phyloP scores from a whole-genome alignment of 129 eudicot species.

The Heracleum sosnowskyi region DNA sequence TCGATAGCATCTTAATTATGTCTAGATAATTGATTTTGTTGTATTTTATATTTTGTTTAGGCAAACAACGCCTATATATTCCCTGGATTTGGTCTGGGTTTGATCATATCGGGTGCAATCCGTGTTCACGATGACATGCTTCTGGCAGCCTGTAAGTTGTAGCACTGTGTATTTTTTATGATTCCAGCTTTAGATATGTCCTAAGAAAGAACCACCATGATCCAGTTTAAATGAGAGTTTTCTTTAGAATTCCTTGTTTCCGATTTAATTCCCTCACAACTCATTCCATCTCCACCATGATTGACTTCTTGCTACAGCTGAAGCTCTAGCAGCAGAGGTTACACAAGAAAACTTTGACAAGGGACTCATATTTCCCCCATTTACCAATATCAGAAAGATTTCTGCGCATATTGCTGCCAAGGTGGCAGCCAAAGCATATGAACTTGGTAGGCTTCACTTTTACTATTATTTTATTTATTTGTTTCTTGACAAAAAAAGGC shows the following conservation, averaged over 20 bases:
- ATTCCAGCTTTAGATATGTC: neutral
- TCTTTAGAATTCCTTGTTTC: neutral
- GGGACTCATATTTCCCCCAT: constrained; percentile 80
- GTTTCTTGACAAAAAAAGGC: neutral
- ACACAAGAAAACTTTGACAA: constrained; percentile 68
- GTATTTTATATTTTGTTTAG: constrained; percentile 28
- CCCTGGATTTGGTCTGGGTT: constrained; percentile 93
- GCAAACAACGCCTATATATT: constrained; percentile 94
- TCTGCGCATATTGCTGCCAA: constrained; percentile 68
- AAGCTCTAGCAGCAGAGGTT: constrained; percentile 78
- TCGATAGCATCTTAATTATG: neutral
- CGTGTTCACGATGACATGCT: constrained; percentile 99
- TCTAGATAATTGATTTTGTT: neutral
- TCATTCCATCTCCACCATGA: neutral
- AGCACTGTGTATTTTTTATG: neutral
- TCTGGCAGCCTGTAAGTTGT: constrained; percentile 86
- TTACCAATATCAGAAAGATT: constrained; percentile 69
- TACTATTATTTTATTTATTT: neutral
- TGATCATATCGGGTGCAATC: constrained; percentile 92
- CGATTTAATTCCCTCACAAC: neutral
- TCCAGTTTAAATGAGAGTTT: neutral
- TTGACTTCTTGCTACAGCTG: constrained; percentile 47
- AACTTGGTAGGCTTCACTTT: constrained; percentile 34
- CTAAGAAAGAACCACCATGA: neutral
- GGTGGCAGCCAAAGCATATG: constrained; percentile 68